Conservation (phyloP, 2,329 filamentous ascomycete genomes). For the Cercospora sesami region DNA sequence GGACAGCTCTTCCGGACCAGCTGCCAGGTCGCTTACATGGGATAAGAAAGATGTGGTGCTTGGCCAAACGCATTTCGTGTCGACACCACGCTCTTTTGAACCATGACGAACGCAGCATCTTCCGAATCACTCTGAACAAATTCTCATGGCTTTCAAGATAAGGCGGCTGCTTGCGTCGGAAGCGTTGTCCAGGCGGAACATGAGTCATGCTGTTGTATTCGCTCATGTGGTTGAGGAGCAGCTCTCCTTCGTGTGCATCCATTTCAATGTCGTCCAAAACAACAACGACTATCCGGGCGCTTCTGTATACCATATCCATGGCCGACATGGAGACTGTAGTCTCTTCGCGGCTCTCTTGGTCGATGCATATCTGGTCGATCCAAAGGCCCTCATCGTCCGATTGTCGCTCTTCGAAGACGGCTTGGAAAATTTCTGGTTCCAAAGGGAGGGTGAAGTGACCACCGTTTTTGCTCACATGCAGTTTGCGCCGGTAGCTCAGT, state of each 20-base stretch:
- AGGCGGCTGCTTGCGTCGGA: slow-evolving; percentile 36
- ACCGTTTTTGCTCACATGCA: slow-evolving; percentile 33
- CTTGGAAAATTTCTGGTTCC: slow-evolving; percentile 43
- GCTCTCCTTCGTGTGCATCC: slow-evolving; percentile 39
- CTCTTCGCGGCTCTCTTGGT: slow-evolving; percentile 44
- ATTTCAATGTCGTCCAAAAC: slow-evolving; percentile 46
- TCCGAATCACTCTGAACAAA: slow-evolving; percentile 37
- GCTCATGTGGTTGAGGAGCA: slow-evolving; percentile 43
- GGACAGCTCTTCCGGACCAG: slow-evolving; percentile 27
- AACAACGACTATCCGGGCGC: slow-evolving; percentile 44
- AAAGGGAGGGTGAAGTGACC: slow-evolving; percentile 45
- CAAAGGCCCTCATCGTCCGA: slow-evolving; percentile 44
- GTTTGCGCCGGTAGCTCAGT: slow-evolving; percentile 47
- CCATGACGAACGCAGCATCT: slow-evolving; percentile 46
- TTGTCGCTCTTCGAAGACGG: slow-evolving; percentile 43
- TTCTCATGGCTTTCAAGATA: slow-evolving; percentile 37
- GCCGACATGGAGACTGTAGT: slow-evolving; percentile 44
- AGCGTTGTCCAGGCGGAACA: slow-evolving; percentile 36
- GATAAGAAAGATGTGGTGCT: slow-evolving; percentile 45
- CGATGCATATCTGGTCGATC: slow-evolving; percentile 50
- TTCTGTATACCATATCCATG: slow-evolving; percentile 47
- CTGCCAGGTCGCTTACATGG: slow-evolving; percentile 36
- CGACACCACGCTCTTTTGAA: slow-evolving; percentile 49
- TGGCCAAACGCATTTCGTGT: slow-evolving; percentile 47
- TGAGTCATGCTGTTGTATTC: slow-evolving; percentile 39